Evolutionary conservation across 208 protist genomes (phyloP).

Genomic region (Trypanosoma mega): DNA sequence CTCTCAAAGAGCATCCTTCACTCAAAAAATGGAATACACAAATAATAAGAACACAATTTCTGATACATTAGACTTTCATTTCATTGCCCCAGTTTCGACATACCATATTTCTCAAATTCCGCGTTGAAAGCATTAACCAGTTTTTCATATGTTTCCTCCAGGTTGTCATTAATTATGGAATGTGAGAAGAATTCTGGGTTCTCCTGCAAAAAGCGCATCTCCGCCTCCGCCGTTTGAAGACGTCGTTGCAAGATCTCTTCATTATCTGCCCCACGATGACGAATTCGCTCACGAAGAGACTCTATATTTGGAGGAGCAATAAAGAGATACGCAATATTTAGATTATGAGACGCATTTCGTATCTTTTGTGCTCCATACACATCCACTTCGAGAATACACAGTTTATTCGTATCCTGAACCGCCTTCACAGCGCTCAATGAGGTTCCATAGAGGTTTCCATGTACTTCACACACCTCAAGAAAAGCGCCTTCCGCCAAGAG

Average conservation of each 20-base stretch:
- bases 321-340: conserved; percentile 73
- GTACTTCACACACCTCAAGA: conserved; percentile 91
- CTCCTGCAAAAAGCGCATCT: conserved; percentile 71
- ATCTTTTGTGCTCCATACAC: conserved; percentile 87
- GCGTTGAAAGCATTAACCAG: conserved; percentile 52
- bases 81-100: conserved; percentile 31
- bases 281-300: conserved; percentile 77
- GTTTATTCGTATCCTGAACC: conserved; percentile 67
- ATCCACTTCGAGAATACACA: conserved; percentile 92
- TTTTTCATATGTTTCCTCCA: conserved; percentile 61
- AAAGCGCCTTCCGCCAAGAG: conserved; percentile 81
- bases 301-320: conserved; percentile 71
- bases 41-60: too few species aligned
- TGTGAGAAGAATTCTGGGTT: conserved; percentile 69
- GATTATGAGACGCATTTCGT: conserved; percentile 25
- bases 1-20: too few species aligned
- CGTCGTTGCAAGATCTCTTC: conserved; percentile 71
- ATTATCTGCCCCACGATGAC: conserved; percentile 69
- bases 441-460: conserved; percentile 97
- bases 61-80: too few species aligned
- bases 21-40: too few species aligned
- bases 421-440: conserved; percentile 66
- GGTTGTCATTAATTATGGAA: conserved; percentile 74
- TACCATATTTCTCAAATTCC: conserved; percentile 52
- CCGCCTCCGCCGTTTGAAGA: conserved; percentile 66